Percentiles rank a stretch among this genome's conserved stretches.
Conservation (phyloP, 306 rosid genomes). For the Carpinus viminea region DNA sequence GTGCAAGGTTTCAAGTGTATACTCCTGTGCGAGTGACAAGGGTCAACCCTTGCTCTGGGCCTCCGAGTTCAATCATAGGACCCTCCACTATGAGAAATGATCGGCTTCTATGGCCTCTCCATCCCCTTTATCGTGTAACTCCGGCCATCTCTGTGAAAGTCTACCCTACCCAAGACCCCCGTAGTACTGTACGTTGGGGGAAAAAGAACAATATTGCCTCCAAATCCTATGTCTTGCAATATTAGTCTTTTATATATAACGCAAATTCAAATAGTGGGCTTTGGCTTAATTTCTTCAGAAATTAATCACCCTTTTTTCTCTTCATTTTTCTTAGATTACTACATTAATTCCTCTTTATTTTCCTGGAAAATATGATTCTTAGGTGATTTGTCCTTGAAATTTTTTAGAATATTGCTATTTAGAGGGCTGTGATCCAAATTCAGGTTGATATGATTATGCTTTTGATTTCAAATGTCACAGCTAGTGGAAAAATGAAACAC, state of each 20-base stretch:
- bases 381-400: not conserved
- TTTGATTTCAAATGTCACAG: not conserved
- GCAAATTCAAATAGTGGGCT: not conserved
- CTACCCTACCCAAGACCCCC: not conserved
- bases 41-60: conserved; percentile 14
- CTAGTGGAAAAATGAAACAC: not conserved
- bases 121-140: not conserved
- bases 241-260: not conserved
- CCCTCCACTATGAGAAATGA: conserved; percentile 8
- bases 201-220: not conserved
- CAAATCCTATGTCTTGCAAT: not conserved
- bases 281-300: not conserved
- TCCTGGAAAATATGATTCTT: too few relatives aligned
- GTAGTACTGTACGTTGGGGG: not conserved
- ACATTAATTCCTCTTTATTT: not conserved
- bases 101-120: not conserved
- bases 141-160: not conserved
- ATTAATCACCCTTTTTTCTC: not conserved
- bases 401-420: not conserved
- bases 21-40: not conserved
- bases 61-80: not conserved
- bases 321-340: not conserved
- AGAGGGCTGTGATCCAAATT: not conserved
- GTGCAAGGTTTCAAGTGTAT: not conserved
- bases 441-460: not conserved